Base-by-base conservation (phyloP, 2,329 filamentous ascomycete species). In the Botrytis pseudocinerea region DNA sequence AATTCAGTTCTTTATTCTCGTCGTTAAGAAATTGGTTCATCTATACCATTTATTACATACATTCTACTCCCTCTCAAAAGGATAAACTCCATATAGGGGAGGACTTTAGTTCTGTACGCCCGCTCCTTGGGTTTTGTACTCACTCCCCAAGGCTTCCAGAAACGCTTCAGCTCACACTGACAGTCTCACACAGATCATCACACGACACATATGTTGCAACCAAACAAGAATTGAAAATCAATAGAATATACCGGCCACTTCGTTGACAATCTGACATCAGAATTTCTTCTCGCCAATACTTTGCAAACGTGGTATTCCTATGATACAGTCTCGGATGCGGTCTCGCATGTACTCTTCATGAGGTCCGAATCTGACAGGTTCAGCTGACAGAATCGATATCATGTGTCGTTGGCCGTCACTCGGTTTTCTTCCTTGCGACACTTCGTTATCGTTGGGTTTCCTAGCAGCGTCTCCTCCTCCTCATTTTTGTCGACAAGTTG, bases 31-130 rank as follows among this genome's bases (percentile, higher is more conserved):
- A 16, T 2, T 9, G 25, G 6, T 0, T 3, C n/a, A 6, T 12
- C 25, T n/a, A n/a, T n/a, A n/a, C 12, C 2, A 1, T n/a, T 10
- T 3, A 2, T n/a, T 2, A n/a, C 16, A n/a, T n/a, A 6, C 25
- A 51, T 51, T n/a, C 25, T 51, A 14, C 48, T 51, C 48, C 22
- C 25, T 51, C 25, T 6, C 10, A n/a, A n/a, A 51, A 51, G 48
- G 25, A n/a, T 6, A 22, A 51, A 51, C 25, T 51, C 25, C 25
- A 7, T 51, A 6, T 51, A 7, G 48, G 2, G 48, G 48, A 54
- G 12, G 25, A n/a, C 25, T 12, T 54, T n/a, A 7, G 48, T n/a
- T 54, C 48, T 54, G 48, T 54, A 14, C 14, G 12, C 12, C 48
- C 48, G 2, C 25, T n/a, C 48, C 48, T 54, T 7, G 12, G 25